Conservation (phyloP, 2,329 filamentous ascomycete genomes). For the Cladorrhinum sp. region DNA sequence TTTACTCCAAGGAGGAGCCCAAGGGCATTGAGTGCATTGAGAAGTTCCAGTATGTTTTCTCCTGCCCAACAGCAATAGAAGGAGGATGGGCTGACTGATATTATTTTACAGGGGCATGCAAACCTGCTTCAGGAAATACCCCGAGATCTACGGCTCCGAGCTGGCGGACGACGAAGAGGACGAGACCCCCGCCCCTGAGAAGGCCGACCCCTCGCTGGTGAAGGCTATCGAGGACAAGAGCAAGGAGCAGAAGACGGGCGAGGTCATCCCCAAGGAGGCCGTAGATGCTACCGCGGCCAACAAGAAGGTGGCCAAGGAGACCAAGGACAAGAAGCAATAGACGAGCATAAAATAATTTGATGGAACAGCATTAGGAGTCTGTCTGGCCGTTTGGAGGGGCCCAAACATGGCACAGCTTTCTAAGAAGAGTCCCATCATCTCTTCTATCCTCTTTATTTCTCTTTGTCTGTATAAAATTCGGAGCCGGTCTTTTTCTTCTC, state of each 20-base stretch:
- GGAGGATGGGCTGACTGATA: neutral
- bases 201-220: constrained; percentile 14
- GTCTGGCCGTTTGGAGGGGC: neutral
- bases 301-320: constrained; percentile 5
- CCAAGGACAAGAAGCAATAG: constrained; percentile 23
- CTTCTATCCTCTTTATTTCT: neutral
- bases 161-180: constrained; percentile 69
- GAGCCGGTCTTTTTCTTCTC: neutral
- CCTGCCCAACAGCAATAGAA: neutral
- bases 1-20: constrained; percentile 89
- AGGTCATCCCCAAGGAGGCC: constrained; percentile 28
- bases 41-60: constrained; percentile 78
- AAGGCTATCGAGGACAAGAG: constrained; percentile 1
- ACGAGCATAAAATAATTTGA: neutral
- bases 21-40: constrained; percentile 98
- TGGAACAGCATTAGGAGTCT: constrained; percentile 1
- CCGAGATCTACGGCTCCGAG: constrained; percentile 89
- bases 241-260: constrained; percentile 9
- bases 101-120: constrained; percentile 74
- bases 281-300: constrained; percentile 35
- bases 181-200: constrained; percentile 20
- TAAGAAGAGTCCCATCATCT: neutral
- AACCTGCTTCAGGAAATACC: constrained; percentile 89
- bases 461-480: neutral
- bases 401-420: neutral